These are phyloP conservation scores for Tetrahymena borealis DNA, from an alignment of 73 alveolate species.

Conservation along the genomic window DNA sequence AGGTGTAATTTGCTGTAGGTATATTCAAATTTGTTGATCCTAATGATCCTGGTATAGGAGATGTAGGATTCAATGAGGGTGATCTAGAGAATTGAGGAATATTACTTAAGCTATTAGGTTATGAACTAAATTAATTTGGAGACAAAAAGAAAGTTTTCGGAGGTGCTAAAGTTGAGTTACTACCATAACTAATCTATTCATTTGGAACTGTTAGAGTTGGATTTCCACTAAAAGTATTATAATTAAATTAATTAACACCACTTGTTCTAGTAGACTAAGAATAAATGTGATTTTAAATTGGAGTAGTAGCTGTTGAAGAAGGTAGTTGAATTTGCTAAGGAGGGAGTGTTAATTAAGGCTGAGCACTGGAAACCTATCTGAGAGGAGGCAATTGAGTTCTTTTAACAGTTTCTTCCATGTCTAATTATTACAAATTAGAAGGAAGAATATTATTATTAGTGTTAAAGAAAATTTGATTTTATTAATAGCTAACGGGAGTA, in stretches of 20 bases:
- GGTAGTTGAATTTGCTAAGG: no score
- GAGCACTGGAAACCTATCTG: background rate
- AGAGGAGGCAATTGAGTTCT: background rate
- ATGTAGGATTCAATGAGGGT: background rate
- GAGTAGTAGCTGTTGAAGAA: no score
- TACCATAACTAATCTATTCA: no score
- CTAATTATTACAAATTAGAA: background rate
- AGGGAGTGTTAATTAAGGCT: background rate
- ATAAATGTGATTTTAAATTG: background rate
- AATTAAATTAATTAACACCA: background rate
- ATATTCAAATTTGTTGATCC: no score
- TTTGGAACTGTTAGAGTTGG: no score
- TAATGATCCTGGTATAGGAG: background rate
- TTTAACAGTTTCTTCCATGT: background rate
- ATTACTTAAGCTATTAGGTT: background rate
- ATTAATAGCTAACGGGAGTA: background rate
- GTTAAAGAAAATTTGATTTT: background rate
- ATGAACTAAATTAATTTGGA: background rate
- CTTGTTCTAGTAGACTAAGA: background rate
- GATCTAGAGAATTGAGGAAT: background rate
- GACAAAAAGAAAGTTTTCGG: background rate
- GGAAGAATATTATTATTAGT: background rate
- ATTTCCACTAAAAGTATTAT: background rate
- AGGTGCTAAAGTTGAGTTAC: background rate
- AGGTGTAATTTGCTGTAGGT: background rate